Base-by-base conservation (phyloP, 1,284 basidiomycete species). In the Ceratobasidium sp. region DNA sequence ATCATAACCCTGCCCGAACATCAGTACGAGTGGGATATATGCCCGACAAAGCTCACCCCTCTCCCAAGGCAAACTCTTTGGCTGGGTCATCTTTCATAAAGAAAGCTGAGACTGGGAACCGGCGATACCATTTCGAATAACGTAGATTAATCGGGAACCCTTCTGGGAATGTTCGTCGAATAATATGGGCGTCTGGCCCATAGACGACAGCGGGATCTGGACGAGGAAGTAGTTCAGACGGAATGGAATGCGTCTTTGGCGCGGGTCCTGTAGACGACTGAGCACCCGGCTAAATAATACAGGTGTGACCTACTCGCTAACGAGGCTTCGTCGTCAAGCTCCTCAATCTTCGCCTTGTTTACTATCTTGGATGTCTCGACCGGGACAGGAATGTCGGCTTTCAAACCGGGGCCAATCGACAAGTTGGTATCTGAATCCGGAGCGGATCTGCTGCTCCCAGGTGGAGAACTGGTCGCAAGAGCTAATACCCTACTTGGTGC, bases 51-150 rank as follows among this genome's bases (percentile, higher is more conserved):
- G 43, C 56, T 27, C 32, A 57, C 69, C 13, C 17, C 15, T 40
- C 40, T 17, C 55, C 50, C 1, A 70, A 38, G 5, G 68, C 64
- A 32, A 56, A 68, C 6, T 20, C 34, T 15, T 34, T 31, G 3
- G 35, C 45, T 1, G 62, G 53, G 35, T 70, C 69, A 1, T 43
- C 38, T 20, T 54, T 15, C 10, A 27, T 17, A 45, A 70, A 68
- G 38, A 68, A 70, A 17, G 69, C 38, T 12, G 69, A 68, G 15
- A 70, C 58, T 1, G 62, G 64, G 35, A 70, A 70, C 17, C 52
- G 64, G 38, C 64, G 50, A 53, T 70, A 70, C 43, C 53, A 58
- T 29, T 32, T 45, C 20, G 29, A 8, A 34, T 57, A 70, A n/a
- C 22, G 17, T 27, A 15, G 15, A 42, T 68, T 20, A 38, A 70